Evolutionary conservation across 768 basidiomycete species (phyloP).

Genomic region (Leccinum fibrillosum): DNA sequence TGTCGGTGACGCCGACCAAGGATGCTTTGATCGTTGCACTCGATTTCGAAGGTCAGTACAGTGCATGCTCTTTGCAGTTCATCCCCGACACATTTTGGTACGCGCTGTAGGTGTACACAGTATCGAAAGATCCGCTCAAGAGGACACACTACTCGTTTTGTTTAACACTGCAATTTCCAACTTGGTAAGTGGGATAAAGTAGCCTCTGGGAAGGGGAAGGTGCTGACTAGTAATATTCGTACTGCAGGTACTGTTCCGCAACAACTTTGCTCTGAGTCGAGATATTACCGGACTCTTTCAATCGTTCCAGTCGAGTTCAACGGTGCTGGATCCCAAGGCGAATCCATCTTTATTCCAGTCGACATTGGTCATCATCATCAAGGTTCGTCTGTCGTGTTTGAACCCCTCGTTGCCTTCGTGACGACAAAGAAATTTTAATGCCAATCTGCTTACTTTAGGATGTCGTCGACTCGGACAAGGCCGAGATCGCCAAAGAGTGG

Average conservation of each 20-base stretch:
- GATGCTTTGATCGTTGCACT: constrained; percentile 53
- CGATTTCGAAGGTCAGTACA: constrained; percentile 54
- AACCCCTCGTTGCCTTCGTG: background rate
- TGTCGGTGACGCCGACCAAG: constrained; percentile 61
- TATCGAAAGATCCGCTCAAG: constrained; percentile 61
- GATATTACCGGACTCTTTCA: constrained; percentile 61
- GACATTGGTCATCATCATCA: constrained; percentile 59
- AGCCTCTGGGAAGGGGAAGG: no score
- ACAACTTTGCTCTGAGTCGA: constrained; percentile 60
- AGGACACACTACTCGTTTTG: constrained; percentile 59
- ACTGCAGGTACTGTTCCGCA: constrained; percentile 56
- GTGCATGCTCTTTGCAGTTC: background rate
- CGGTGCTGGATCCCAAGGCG: constrained; percentile 53
- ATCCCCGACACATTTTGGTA: background rate
- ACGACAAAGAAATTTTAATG: background rate
- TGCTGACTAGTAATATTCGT: background rate
- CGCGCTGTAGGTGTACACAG: constrained; percentile 48
- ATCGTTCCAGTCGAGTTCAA: constrained; percentile 58
- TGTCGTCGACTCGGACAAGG: constrained; percentile 58
- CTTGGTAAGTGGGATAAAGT: constrained; percentile 43
- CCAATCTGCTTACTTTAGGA: constrained; percentile 37
- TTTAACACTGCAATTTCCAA: constrained; percentile 69
- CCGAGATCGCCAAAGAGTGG: constrained; percentile 57
- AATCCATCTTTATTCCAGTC: constrained; percentile 61
- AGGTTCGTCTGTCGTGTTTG: constrained; percentile 31